Evolutionary conservation across 345 rosid species (phyloP), one percentile per base, ranked within the genome.

Genomic region (Turritis glabra): DNA sequence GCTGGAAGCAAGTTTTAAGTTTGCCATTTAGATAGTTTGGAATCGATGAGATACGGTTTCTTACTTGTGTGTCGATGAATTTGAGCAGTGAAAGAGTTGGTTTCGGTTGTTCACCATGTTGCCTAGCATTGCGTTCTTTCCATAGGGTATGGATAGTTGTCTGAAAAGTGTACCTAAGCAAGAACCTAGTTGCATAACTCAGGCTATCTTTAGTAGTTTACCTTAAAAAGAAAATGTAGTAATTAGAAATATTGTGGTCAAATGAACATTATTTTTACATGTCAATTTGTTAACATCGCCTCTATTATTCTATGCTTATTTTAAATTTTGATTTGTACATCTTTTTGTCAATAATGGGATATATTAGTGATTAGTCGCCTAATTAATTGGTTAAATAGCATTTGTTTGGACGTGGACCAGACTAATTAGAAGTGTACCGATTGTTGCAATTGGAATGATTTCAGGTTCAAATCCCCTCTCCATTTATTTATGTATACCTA

Each of bases 301-400:
- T 17, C 40, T 53, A 11, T 22, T 6, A 67, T 51, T 51, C n/a
- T 17, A 17, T 53, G 19, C n/a, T 17, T 17, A 14, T 40, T 11
- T 25, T 41, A 0, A 1, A 46, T 18, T 46, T 47, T 27, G 2
- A 17, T 5, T 18, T 44, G 21, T n/a, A 5, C 47, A 41, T 11
- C 19, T 6, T 27, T 18, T 27, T 17, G 22, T 18, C 4, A 18
- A 64, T 30, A 51, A 41, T 41, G 46, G 26, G 5, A 64, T 38
- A 26, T 21, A 68, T 18, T 44, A n/a, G n/a, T n/a, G n/a, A 68
- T 18, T 44, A 29, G 55, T 30, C 23, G 32, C 21, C 27, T 56
- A 69, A 44, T 69, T n/a, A n/a, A n/a, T 44, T 56, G 73, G 73
- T 56, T 29, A 56, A 1, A 19, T 43, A 56, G 27, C 64, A 69